Evolutionary conservation across 306 rosid species (phyloP).

Genomic region (Alnus rubra): DNA sequence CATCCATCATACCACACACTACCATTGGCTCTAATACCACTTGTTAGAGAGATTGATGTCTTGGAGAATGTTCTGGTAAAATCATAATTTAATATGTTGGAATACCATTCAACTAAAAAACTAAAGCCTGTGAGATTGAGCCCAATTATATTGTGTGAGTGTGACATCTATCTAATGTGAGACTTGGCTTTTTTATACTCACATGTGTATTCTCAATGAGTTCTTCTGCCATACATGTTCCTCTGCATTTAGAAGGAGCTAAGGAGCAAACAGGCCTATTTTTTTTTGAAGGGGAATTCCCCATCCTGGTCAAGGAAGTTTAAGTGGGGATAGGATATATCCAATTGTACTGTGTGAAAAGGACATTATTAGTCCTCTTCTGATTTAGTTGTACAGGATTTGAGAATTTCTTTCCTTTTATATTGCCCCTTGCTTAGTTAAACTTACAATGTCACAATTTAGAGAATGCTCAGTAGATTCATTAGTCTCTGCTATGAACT

Average conservation of each 20-base stretch:
- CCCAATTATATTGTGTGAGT: too few relatives aligned
- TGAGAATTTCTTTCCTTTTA: neutral
- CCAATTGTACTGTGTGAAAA: neutral
- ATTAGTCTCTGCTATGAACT: neutral
- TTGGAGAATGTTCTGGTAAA: too few relatives aligned
- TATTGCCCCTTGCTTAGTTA: neutral
- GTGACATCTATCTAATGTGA: too few relatives aligned
- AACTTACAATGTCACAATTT: slow-evolving; percentile 1
- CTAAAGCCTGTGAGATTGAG: too few relatives aligned
- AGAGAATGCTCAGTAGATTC: neutral
- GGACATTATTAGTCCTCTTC: neutral
- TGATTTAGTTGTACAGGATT: neutral
- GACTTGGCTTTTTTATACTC: too few relatives aligned
- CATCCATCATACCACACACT: too few relatives aligned
- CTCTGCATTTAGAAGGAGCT: neutral
- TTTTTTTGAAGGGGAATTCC: neutral
- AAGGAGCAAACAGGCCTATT: neutral
- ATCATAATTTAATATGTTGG: too few relatives aligned
- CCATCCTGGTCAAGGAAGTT: neutral
- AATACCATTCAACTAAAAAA: too few relatives aligned
- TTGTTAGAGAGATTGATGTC: too few relatives aligned
- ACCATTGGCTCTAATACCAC: too few relatives aligned
- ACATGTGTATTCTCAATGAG: neutral
- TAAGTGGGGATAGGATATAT: neutral
- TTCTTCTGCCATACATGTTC: neutral